Evolutionary conservation across 2,329 filamentous ascomycete species (phyloP).

Genomic region (Rhytidhysteron rufulum): DNA sequence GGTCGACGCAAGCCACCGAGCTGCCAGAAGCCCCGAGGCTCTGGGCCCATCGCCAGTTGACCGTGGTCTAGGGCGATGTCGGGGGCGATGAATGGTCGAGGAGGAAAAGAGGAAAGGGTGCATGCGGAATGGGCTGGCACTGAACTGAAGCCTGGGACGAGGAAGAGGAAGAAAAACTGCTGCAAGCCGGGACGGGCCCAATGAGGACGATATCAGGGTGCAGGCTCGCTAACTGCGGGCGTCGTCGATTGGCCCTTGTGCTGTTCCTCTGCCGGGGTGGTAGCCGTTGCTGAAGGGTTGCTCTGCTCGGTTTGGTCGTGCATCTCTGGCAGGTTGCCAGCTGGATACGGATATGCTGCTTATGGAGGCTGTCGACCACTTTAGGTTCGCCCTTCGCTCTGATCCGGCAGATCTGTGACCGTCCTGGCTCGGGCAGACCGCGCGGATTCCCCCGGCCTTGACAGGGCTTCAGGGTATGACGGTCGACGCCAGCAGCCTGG

Average conservation of each 20-base stretch:
- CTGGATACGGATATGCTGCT: no score
- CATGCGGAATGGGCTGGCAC: not conserved
- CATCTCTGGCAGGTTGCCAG: not conserved
- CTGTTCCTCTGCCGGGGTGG: no score
- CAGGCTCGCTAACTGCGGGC: not conserved
- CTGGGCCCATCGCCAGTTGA: no score
- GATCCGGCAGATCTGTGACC: slow-evolving; percentile 2
- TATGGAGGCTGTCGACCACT: not conserved
- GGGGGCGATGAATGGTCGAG: slow-evolving; percentile 25
- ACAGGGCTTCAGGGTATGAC: slow-evolving; percentile 11
- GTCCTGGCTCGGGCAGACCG: slow-evolving; percentile 8
- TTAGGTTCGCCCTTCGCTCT: not conserved
- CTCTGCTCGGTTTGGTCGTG: not conserved
- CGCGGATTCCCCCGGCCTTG: slow-evolving; percentile 1
- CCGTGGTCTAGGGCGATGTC: no score
- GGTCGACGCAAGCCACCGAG: no score
- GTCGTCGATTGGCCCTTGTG: no score
- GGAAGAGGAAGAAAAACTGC: not conserved
- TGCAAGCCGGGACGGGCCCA: not conserved
- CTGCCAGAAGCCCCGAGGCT: no score
- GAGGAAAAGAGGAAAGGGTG: slow-evolving; percentile 10
- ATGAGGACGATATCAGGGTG: not conserved
- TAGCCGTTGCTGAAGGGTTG: not conserved
- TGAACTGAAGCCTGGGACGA: not conserved
- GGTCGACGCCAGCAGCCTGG: slow-evolving; percentile 5